Evolutionary conservation across 192 early-diverging fungal species (phyloP), one percentile per base, ranked within the genome.

Genomic region (Podila epicladia): DNA sequence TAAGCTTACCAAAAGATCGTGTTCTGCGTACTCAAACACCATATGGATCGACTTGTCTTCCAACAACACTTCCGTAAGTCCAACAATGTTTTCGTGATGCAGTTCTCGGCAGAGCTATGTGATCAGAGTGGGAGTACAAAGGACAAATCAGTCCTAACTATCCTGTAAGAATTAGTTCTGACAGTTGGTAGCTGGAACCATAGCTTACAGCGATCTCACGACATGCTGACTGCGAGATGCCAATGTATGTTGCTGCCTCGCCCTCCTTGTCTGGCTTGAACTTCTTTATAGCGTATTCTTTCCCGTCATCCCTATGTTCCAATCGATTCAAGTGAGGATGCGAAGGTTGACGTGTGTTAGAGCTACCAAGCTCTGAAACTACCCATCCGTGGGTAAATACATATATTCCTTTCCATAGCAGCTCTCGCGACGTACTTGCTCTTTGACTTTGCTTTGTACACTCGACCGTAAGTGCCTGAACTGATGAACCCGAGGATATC

Each of bases 11-110:
- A 95, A 75, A 60, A 95, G 88, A 82, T 98, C 97, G 82, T 98
- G 94, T 74, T 98, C 97, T 7, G 97, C 95, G 78, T 97, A 98
- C 51, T 98, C 97, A 89, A 98, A 95, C 41, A 98, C 93, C 95
- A 98, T 97, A 65, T 94, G 92, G 37, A 98, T 97, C 8, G 94
- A 93, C 64, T 95, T 93, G 79, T 98, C 97, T 64, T 97, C 95
- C 60, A 98, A 76, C 0, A 97, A 71, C 0, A 98, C 97, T 75
- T 98, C 96, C 75, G 94, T 90, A 24, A 97, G 80, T 58, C 89
- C 88, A 20, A 97, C 88, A 60, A 97, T 88, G 83, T 98, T 98
- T 67, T 94, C 93, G 63, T 98, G 96, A 50, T 85, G 86, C 45
- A 98, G 87, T 75, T 98, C 97, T 32, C 95, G 88, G 65, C 96